Evolutionary conservation across 2,329 filamentous ascomycete genomes (phyloP).

Genomic region (Penicillium griseofulvum): DNA sequence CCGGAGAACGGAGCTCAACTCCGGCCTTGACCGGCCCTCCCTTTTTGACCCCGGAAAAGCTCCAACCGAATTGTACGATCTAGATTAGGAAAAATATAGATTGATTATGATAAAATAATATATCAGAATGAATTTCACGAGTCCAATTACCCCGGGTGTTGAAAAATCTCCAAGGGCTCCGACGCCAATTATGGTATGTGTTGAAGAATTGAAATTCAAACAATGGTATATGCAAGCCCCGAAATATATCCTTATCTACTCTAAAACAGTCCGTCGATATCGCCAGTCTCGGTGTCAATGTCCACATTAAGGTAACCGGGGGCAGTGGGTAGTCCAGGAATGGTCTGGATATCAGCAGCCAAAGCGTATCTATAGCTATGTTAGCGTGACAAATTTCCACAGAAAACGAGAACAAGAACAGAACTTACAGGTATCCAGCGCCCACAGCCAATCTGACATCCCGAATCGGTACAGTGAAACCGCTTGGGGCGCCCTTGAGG

Average conservation of each 20-base stretch:
- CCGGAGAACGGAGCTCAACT: slow-evolving; percentile 26
- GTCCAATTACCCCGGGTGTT: slow-evolving; percentile 6
- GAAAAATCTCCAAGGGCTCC: slow-evolving; percentile 18
- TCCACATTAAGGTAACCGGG: slow-evolving; percentile 96
- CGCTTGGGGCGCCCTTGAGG: slow-evolving; percentile 90
- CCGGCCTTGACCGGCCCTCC: slow-evolving; percentile 21
- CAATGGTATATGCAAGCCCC: slow-evolving; percentile 20
- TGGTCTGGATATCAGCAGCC: slow-evolving; percentile 97
- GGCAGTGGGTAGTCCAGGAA: slow-evolving; percentile 89
- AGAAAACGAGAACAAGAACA: not conserved
- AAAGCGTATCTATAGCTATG: slow-evolving; percentile 68
- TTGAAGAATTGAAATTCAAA: slow-evolving; percentile 21
- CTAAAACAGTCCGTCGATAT: slow-evolving; percentile 88
- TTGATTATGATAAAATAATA: not conserved
- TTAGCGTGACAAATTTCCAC: slow-evolving; percentile 36
- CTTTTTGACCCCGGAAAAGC: slow-evolving; percentile 12
- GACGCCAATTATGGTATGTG: slow-evolving; percentile 24
- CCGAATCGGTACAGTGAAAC: slow-evolving; percentile 90
- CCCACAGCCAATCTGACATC: slow-evolving; percentile 93
- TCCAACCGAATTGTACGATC: slow-evolving; percentile 20
- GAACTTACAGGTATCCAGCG: slow-evolving; percentile 78
- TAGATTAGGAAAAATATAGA: not conserved
- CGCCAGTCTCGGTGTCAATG: slow-evolving; percentile 73
- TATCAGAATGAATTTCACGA: not conserved
- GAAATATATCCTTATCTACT: slow-evolving; percentile 2